These are phyloP conservation scores for Boehmeria nivea DNA, from an alignment of 306 rosid genomes.

Conservation along the genomic window DNA sequence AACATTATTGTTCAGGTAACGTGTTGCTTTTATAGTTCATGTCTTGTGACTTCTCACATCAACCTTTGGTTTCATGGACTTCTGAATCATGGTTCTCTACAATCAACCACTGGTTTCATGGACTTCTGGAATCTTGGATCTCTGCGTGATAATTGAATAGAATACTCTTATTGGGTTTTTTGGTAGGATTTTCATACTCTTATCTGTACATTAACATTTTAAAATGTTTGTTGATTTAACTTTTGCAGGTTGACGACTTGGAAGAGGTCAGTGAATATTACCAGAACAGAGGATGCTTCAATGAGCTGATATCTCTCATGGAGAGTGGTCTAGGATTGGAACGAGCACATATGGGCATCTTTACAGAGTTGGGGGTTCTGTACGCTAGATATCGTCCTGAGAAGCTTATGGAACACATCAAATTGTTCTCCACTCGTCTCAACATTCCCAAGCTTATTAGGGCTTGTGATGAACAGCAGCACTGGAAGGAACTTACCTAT, in stretches of 20 bases:
- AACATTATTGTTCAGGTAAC: constrained; percentile 91
- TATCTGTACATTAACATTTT: constrained; percentile 13
- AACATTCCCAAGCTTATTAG: constrained; percentile 96
- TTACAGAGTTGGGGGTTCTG: constrained; percentile 93
- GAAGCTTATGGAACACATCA: constrained; percentile 99
- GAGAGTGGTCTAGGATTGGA: constrained; percentile 98
- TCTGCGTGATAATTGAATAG: no score
- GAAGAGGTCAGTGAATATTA: constrained; percentile 98
- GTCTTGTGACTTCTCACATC: constrained; percentile 5
- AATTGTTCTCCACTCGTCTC: constrained; percentile 84
- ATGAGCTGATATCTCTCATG: constrained; percentile 93
- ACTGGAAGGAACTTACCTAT: constrained; percentile 95
- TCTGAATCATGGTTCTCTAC: background rate
- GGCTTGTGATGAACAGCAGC: constrained; percentile 99
- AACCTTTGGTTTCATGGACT: no score
- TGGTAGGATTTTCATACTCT: background rate
- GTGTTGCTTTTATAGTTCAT: constrained; percentile 4
- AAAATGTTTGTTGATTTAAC: constrained; percentile 10
- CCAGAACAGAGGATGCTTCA: constrained; percentile 98
- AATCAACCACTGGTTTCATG: no score
- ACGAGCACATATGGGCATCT: constrained; percentile 99
- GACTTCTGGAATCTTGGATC: no score
- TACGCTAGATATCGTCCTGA: constrained; percentile 99
- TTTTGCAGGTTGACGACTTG: constrained; percentile 89
- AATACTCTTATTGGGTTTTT: no score